Base-by-base conservation (phyloP, 2,329 filamentous ascomycete genomes). In the Trichoderma harzianum region DNA sequence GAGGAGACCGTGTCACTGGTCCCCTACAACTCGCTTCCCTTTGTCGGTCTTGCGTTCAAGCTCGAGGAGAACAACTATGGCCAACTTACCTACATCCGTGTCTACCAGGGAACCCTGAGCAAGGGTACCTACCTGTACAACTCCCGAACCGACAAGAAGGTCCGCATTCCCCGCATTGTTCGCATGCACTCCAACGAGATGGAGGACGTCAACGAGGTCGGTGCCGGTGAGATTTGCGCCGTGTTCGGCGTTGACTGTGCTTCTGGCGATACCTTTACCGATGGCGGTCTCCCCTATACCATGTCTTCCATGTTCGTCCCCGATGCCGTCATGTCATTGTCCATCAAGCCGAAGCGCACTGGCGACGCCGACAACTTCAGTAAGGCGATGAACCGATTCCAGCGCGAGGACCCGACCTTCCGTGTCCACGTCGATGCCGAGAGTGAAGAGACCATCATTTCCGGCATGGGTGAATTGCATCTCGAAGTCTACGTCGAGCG, bases 181-280 rank as follows among this genome's bases (percentile, higher is more conserved):
- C 94, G 96, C 74, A 99, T 99, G 96, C 96, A 99, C 86, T 97
- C 95, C 60, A 97, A 98, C 80, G 96, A 99, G 80, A 97, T 99
- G 95, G 96, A 99, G 82, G 96, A 99, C 79, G 94, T 98, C 34
- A 86, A 84, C 70, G 95, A 98, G 82, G 92, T 99, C 74, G 94
- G 95, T 67, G 95, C 96, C 69, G 96, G 96, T 82, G 96, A 99
- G 83, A 99, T 99, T 75, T 99, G 96, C 80, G 96, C 96, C 73
- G 96, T 99, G 72, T 99, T 99, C 79, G 96, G 96, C 79, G 93
- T 99, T 69, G 96, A 99, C 78, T 99, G 96, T 81, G 95, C 96
- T 43, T 98, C 95, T 57, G 96, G 96, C 78, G 96, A 99, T 82
- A 98, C 95, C 57, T 99, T 99, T 84, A 98, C 96, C 21, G 96